Evolutionary conservation across 2,329 filamentous ascomycete genomes (phyloP).

Genomic region (Lasiodiplodia citricola): DNA sequence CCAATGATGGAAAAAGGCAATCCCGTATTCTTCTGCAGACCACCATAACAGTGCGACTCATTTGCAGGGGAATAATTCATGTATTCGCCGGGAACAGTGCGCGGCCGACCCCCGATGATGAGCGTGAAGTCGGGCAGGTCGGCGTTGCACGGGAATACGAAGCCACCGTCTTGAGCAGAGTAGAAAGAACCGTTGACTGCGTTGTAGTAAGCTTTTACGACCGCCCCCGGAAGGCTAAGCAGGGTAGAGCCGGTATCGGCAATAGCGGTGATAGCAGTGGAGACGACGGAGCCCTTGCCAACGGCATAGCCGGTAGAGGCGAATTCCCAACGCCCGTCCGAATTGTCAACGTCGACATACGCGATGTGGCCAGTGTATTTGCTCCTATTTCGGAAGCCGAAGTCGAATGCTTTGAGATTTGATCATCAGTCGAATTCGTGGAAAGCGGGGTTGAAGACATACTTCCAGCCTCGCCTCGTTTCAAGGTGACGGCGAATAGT

Average conservation of each 20-base stretch:
- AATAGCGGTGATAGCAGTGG: constrained; percentile 58
- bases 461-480: constrained; percentile 52
- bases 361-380: constrained; percentile 65
- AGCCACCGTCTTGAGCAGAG: constrained; percentile 58
- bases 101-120: constrained; percentile 55
- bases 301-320: constrained; percentile 61
- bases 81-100: constrained; percentile 58
- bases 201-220: constrained; percentile 65
- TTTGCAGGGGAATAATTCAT: constrained; percentile 60
- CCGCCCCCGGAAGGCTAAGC: constrained; percentile 60
- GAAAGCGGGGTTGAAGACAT: background rate
- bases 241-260: constrained; percentile 75
- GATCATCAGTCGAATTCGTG: background rate
- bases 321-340: constrained; percentile 69
- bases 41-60: constrained; percentile 70
- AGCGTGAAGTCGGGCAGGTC: constrained; percentile 60
- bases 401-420: constrained; percentile 54
- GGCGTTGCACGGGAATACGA: constrained; percentile 58
- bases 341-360: constrained; percentile 61
- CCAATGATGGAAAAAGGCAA: constrained; percentile 73
- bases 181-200: constrained; percentile 60
- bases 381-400: constrained; percentile 62
- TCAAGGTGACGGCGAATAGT: constrained; percentile 64
- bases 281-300: constrained; percentile 50
- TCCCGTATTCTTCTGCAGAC: constrained; percentile 69